These are phyloP conservation scores for Macrophomina phaseolina DNA, from an alignment of 2,329 filamentous ascomycete species.

Conservation along the genomic window DNA sequence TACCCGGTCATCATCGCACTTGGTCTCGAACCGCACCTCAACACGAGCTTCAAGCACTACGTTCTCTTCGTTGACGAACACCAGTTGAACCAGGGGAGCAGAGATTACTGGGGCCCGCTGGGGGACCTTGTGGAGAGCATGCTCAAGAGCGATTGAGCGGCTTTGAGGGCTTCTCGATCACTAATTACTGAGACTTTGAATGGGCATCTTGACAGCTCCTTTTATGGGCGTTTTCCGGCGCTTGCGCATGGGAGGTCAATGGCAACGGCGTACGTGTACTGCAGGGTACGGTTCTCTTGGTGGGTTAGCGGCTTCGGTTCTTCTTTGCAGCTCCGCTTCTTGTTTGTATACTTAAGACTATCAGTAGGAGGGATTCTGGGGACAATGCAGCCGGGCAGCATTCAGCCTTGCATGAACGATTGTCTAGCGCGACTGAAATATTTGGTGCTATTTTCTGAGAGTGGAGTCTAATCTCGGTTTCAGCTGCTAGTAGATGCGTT, in stretches of 20 bases:
- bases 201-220: constrained; percentile 12
- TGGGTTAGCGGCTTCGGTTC: not conserved
- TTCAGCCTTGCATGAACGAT: not conserved
- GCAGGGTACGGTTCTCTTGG: constrained; percentile 3
- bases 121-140: constrained; percentile 98
- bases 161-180: not conserved
- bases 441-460: not conserved
- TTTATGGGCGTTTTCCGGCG: constrained; percentile 19
- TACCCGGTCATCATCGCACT: constrained; percentile 96
- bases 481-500: not conserved
- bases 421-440: not conserved
- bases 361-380: not conserved
- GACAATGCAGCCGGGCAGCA: not conserved
- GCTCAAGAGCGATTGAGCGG: constrained; percentile 79
- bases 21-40: constrained; percentile 93
- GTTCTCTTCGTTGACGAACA: constrained; percentile 99
- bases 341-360: constrained; percentile 18
- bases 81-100: constrained; percentile 79
- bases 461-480: not conserved
- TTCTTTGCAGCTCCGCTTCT: not conserved
- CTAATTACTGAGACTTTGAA: constrained; percentile 1
- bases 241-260: constrained; percentile 4
- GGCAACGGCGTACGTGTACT: constrained; percentile 14
- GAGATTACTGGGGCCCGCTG: constrained; percentile 96
- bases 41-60: constrained; percentile 99